These are phyloP conservation scores for Silene noctiflora DNA, from an alignment of 179 eudicot genomes.

Conservation along the genomic window DNA sequence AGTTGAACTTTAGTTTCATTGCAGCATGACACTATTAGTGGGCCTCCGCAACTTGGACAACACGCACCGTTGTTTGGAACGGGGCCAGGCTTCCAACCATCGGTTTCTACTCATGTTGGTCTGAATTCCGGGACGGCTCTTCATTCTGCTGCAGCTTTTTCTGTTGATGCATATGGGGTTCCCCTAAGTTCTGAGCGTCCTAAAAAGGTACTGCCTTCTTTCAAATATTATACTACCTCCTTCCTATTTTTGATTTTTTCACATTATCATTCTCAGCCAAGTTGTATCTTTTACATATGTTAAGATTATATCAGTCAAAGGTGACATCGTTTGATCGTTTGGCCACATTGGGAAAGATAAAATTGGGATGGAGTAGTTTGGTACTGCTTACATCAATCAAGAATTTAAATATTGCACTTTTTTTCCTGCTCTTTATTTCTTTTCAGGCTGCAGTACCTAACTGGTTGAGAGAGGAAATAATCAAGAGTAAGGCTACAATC, in stretches of 20 bases:
- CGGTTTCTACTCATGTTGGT: conserved; percentile 50
- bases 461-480: conserved; percentile 98
- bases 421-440: conserved; percentile 11
- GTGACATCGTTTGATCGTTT: neutral
- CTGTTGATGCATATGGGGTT: conserved; percentile 62
- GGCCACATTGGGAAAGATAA: neutral
- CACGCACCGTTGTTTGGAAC: conserved; percentile 58
- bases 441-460: conserved; percentile 87
- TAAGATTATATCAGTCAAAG: neutral
- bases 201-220: conserved; percentile 55
- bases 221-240: neutral
- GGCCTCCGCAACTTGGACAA: conserved; percentile 55
- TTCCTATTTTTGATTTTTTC: neutral
- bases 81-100: conserved; percentile 57
- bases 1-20: conserved; percentile 28
- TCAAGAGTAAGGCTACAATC: conserved; percentile 72
- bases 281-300: neutral
- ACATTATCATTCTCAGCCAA: neutral
- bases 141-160: conserved; percentile 52
- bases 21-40: conserved; percentile 62
- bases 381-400: conserved; percentile 5
- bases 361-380: neutral
- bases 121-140: conserved; percentile 48
- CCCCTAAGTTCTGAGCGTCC: conserved; percentile 69
- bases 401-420: neutral